These are phyloP conservation scores for Phytopythium chamaehyphon DNA, from an alignment of 352 stramenopile species.

Conservation along the genomic window DNA sequence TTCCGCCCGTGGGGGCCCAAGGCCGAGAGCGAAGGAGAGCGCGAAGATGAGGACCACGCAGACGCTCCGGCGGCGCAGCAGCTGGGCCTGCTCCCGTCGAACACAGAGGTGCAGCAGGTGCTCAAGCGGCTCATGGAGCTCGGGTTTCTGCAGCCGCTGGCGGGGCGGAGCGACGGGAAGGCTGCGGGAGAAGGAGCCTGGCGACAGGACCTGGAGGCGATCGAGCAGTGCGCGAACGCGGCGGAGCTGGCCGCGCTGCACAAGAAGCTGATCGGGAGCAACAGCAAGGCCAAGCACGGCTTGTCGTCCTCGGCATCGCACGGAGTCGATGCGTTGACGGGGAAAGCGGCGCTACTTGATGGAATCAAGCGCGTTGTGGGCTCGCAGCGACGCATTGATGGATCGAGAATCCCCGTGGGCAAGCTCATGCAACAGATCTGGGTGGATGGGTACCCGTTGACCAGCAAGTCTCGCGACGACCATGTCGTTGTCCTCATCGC, in stretches of 20 bases:
- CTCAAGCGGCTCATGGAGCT: slow-evolving; percentile 35
- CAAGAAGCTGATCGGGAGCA: slow-evolving; percentile 55
- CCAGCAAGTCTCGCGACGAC: slow-evolving; percentile 24
- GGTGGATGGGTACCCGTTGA: slow-evolving; percentile 35
- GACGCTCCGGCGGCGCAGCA: neutral
- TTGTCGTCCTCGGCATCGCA: slow-evolving; percentile 2
- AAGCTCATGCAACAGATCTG: slow-evolving; percentile 61
- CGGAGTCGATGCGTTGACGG: neutral
- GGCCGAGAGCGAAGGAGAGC: neutral
- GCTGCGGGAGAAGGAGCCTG: slow-evolving; percentile 5
- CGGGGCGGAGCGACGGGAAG: slow-evolving; percentile 3
- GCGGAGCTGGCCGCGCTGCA: slow-evolving; percentile 42
- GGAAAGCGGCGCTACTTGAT: slow-evolving; percentile 39
- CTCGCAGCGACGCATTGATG: slow-evolving; percentile 67
- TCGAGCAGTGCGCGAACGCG: slow-evolving; percentile 45
- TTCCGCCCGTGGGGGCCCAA: slow-evolving; percentile 17
- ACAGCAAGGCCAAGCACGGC: slow-evolving; percentile 11
- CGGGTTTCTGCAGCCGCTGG: slow-evolving; percentile 32
- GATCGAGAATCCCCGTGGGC: slow-evolving; percentile 58
- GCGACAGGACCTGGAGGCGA: slow-evolving; percentile 30
- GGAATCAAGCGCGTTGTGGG: slow-evolving; percentile 41
- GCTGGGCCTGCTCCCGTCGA: slow-evolving; percentile 8
- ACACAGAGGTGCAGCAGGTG: slow-evolving; percentile 34
- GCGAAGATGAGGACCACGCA: slow-evolving; percentile 3
- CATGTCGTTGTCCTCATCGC: slow-evolving; percentile 51